These are phyloP conservation scores for Astrocystis sublimbata DNA, from an alignment of 495 filamentous ascomycete genomes.

Conservation along the genomic window DNA sequence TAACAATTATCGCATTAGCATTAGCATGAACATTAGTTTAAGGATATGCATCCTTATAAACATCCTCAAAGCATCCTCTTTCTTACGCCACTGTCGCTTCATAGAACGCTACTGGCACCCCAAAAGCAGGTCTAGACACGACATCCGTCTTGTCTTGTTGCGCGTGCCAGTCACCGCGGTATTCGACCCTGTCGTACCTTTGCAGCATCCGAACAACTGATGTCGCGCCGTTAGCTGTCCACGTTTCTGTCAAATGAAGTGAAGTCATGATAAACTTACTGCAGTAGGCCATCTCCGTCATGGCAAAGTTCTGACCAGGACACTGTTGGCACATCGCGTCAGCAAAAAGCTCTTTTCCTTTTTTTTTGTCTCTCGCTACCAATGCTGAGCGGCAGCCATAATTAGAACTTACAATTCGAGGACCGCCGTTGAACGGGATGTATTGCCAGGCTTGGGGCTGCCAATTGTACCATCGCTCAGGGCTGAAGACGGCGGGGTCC, in stretches of 20 bases:
- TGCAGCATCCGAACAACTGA: conserved; percentile 60
- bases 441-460: conserved; percentile 62
- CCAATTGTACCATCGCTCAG: conserved; percentile 57
- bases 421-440: conserved; percentile 63
- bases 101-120: conserved; percentile 38
- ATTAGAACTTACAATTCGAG: conserved; percentile 36
- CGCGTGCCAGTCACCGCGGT: conserved; percentile 43
- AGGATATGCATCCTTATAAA: background rate
- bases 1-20: background rate
- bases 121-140: conserved; percentile 40
- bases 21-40: too few species aligned
- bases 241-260: conserved; percentile 11
- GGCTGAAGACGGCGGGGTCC: conserved; percentile 54
- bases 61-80: background rate
- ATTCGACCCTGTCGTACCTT: conserved; percentile 57
- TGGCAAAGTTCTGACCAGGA: conserved; percentile 55
- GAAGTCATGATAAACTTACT: conserved; percentile 35
- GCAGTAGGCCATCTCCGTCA: conserved; percentile 55
- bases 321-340: conserved; percentile 26
- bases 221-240: background rate
- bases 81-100: conserved; percentile 27
- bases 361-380: too few species aligned
- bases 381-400: conserved; percentile 10
- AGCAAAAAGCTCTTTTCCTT: background rate
- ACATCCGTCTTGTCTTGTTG: conserved; percentile 44